These are phyloP conservation scores for Anisogramma anomala DNA, from an alignment of 2,329 filamentous ascomycete genomes.

Conservation along the genomic window DNA sequence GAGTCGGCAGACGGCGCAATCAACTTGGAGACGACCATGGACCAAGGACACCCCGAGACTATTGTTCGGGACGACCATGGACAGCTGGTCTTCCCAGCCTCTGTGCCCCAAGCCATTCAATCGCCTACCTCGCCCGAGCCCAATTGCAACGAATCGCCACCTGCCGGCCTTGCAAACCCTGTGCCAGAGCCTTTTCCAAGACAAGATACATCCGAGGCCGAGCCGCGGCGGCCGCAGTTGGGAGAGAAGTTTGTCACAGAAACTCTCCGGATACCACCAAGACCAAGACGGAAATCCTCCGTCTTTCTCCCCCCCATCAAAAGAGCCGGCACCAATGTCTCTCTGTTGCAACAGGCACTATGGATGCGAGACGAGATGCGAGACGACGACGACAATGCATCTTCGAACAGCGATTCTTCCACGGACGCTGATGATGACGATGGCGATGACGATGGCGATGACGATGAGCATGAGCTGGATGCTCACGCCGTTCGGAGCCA, in stretches of 20 bases:
- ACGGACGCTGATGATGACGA: slow-evolving; percentile 22
- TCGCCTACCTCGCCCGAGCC: slow-evolving; percentile 10
- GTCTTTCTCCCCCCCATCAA: slow-evolving; percentile 15
- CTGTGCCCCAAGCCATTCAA: slow-evolving; percentile 22
- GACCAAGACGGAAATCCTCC: slow-evolving; percentile 11
- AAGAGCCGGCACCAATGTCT: slow-evolving; percentile 20
- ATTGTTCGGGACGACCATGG: slow-evolving; percentile 23
- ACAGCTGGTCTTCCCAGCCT: slow-evolving; percentile 23
- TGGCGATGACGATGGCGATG: too few species aligned
- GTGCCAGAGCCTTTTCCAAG: slow-evolving; percentile 10
- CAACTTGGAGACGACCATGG: slow-evolving; percentile 19
- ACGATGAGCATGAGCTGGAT: slow-evolving; percentile 16
- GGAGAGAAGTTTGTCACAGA: slow-evolving; percentile 19
- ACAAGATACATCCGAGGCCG: not conserved
- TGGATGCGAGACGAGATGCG: slow-evolving; percentile 14
- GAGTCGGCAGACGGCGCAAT: slow-evolving; percentile 13
- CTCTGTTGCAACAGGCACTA: slow-evolving; percentile 21
- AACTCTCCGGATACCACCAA: slow-evolving; percentile 5
- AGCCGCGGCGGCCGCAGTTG: slow-evolving; percentile 15
- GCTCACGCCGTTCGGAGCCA: slow-evolving; percentile 3
- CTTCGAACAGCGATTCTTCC: slow-evolving; percentile 17
- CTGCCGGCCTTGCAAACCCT: slow-evolving; percentile 7
- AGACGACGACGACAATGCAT: slow-evolving; percentile 14
- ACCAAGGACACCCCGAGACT: slow-evolving; percentile 19
- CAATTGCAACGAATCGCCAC: not conserved